Percentiles rank a stretch among this genome's conserved stretches.
Conservation (phyloP, 805 yeast genomes). For the Kockiozyma suomiensis region DNA sequence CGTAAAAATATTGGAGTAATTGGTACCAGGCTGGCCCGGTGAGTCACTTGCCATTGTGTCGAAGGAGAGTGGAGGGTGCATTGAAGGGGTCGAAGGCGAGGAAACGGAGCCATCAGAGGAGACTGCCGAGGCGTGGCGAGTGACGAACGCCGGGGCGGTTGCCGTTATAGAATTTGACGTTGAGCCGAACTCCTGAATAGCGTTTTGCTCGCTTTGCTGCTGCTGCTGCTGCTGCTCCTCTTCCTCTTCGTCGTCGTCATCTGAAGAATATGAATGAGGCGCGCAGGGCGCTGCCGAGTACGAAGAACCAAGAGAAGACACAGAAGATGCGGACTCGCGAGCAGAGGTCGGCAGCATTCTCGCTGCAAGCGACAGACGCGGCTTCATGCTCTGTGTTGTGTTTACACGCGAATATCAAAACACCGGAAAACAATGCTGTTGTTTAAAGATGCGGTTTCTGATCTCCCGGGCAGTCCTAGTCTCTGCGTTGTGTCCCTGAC, state of each 20-base stretch:
- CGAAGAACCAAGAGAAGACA: slow-evolving; percentile 13
- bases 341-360: background rate
- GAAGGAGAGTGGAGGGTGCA: slow-evolving; percentile 2
- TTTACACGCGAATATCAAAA: no score
- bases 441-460: no score
- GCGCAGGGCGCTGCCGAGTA: slow-evolving; percentile 6
- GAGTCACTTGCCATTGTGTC: slow-evolving; percentile 1
- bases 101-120: slow-evolving; percentile 9
- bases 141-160: background rate
- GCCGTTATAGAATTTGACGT: background rate
- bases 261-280: slow-evolving; percentile 7
- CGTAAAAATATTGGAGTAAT: background rate
- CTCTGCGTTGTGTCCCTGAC: background rate
- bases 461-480: no score
- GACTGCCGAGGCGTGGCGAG: background rate
- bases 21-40: background rate
- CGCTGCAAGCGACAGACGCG: slow-evolving; percentile 6
- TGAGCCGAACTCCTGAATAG: background rate
- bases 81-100: slow-evolving; percentile 6
- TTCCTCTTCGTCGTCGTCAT: slow-evolving; percentile 11
- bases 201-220: background rate
- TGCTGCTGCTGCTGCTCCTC: background rate
- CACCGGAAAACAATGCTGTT: no score
- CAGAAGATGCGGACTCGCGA: slow-evolving; percentile 11
- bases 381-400: background rate